Percentiles rank a stretch among this genome's conserved stretches.
Evolutionary conservation across 306 rosid species (phyloP).

Genomic region (Dalbergia cultrata): DNA sequence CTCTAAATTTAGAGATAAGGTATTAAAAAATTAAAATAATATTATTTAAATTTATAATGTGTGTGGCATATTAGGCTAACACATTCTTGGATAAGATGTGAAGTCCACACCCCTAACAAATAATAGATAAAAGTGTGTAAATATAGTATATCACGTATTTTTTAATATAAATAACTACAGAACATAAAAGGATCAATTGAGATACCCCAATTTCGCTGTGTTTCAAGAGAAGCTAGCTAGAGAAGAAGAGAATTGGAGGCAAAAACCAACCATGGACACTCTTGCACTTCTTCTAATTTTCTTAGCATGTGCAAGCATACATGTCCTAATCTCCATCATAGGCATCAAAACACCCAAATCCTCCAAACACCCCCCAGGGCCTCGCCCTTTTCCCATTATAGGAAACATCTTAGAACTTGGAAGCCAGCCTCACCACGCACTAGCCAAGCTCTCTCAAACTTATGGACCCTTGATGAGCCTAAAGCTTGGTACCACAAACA

Average conservation of each 20-base stretch:
- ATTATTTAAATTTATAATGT: too few relatives aligned
- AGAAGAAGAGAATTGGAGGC: neutral
- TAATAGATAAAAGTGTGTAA: too few relatives aligned
- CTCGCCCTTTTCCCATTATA: slow-evolving; percentile 12
- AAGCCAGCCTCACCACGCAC: slow-evolving; percentile 11
- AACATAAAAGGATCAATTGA: too few relatives aligned
- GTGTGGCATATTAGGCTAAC: too few relatives aligned
- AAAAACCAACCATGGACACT: slow-evolving; percentile 9
- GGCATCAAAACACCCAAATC: neutral
- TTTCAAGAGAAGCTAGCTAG: too few relatives aligned
- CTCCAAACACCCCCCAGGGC: slow-evolving; percentile 10
- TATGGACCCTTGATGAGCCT: slow-evolving; percentile 35
- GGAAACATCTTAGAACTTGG: slow-evolving; percentile 35
- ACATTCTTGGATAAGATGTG: too few relatives aligned
- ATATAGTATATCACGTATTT: too few relatives aligned
- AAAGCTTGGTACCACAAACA: neutral
- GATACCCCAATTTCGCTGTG: too few relatives aligned
- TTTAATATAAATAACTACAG: too few relatives aligned
- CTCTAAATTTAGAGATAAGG: too few relatives aligned
- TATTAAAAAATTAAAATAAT: too few relatives aligned
- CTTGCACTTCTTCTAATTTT: neutral
- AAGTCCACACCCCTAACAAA: too few relatives aligned
- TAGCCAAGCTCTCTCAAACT: slow-evolving; percentile 17
- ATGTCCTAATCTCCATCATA: neutral
- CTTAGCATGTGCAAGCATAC: neutral